phyloP scores from a whole-genome alignment of 192 early-diverging fungal species.

The Umbelopsis ramanniana region DNA sequence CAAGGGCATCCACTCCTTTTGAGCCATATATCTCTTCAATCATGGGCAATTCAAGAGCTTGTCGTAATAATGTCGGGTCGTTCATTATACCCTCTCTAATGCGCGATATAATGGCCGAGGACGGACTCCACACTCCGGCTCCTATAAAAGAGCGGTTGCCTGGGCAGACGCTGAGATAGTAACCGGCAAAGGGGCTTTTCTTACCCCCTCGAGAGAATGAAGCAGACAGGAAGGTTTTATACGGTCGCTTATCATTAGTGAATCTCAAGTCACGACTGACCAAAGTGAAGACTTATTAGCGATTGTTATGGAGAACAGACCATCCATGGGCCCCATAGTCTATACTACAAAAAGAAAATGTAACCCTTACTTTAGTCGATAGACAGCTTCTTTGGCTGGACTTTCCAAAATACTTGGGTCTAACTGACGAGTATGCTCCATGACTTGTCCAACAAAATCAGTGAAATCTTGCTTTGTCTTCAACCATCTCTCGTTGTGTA shows the following conservation, averaged over 20 bases:
- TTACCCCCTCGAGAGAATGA: constrained; percentile 50
- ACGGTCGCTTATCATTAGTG: constrained; percentile 56
- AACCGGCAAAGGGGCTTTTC: constrained; percentile 54
- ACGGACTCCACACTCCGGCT: constrained; percentile 54
- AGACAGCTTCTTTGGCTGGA: constrained; percentile 50
- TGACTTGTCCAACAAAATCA: constrained; percentile 50
- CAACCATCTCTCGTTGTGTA: constrained; percentile 41
- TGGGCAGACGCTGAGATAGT: constrained; percentile 53
- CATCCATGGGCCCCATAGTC: background rate
- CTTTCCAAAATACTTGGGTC: constrained; percentile 50
- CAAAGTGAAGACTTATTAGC: constrained; percentile 14
- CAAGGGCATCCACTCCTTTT: constrained; percentile 40
- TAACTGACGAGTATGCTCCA: constrained; percentile 42
- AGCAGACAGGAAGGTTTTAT: constrained; percentile 53
- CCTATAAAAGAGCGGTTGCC: constrained; percentile 46
- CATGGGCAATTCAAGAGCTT: constrained; percentile 47
- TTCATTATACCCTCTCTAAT: constrained; percentile 49
- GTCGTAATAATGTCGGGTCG: constrained; percentile 43
- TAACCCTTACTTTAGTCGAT: constrained; percentile 47
- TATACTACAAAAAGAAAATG: background rate
- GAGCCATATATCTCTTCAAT: constrained; percentile 44
- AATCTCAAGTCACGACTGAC: constrained; percentile 65
- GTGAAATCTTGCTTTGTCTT: constrained; percentile 46
- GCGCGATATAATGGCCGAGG: constrained; percentile 31
- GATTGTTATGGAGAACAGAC: background rate